Percentiles rank a stretch among this genome's conserved stretches.
Evolutionary conservation across 345 rosid species (phyloP).

Genomic region (Rhizophora mangle): DNA sequence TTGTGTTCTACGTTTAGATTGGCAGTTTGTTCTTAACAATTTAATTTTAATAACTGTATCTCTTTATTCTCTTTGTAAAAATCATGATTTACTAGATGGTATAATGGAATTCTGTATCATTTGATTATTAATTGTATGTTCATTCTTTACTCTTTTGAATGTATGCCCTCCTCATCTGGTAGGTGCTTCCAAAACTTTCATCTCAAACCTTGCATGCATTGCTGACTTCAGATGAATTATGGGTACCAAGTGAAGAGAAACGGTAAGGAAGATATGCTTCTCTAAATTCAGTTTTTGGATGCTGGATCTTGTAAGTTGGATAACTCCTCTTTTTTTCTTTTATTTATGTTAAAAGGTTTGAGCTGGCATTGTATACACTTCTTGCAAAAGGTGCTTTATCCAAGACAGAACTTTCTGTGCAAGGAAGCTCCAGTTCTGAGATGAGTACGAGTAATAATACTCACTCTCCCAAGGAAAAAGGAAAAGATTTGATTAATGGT

Average conservation of each 20-base stretch:
- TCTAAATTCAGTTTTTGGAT: slow-evolving; percentile 18
- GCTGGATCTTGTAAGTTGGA: slow-evolving; percentile 12
- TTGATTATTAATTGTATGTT: too few relatives aligned
- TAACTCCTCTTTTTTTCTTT: slow-evolving; percentile 22
- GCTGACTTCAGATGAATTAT: slow-evolving; percentile 89
- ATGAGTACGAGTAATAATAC: slow-evolving; percentile 38
- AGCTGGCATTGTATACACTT: slow-evolving; percentile 71
- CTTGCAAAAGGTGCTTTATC: slow-evolving; percentile 64
- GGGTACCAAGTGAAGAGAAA: slow-evolving; percentile 92
- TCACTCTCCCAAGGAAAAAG: slow-evolving; percentile 53
- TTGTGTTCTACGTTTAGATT: neutral
- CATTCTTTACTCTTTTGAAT: too few relatives aligned
- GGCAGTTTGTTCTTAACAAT: neutral
- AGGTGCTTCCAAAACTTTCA: slow-evolving; percentile 94
- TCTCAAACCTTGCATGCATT: slow-evolving; percentile 86
- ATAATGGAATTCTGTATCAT: neutral
- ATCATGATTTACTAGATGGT: neutral
- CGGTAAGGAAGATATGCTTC: slow-evolving; percentile 49
- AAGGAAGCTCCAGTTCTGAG: slow-evolving; percentile 50
- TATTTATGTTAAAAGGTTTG: slow-evolving; percentile 53
- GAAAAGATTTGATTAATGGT: slow-evolving; percentile 43
- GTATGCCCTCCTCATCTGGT: slow-evolving; percentile 20
- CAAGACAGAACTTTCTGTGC: slow-evolving; percentile 53
- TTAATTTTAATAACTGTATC: neutral
- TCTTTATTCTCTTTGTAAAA: neutral